These are phyloP conservation scores for Priceomyces haplophilus DNA, from an alignment of 805 yeast species.

Conservation along the genomic window DNA sequence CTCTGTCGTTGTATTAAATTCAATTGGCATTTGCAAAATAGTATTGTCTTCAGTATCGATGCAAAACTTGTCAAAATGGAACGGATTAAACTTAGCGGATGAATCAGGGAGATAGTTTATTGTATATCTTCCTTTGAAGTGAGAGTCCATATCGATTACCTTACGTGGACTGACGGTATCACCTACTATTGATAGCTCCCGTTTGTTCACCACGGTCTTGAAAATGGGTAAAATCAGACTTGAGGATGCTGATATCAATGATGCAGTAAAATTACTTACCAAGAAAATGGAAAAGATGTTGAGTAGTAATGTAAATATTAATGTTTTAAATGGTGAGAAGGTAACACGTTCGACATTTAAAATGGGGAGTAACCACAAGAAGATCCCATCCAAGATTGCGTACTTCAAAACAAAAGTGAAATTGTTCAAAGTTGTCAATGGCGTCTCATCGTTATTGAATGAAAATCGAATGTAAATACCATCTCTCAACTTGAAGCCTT, in stretches of 20 bases:
- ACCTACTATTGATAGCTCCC: constrained; percentile 53
- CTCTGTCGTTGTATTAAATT: constrained; percentile 74
- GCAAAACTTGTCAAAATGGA: constrained; percentile 59
- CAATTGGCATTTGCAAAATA: constrained; percentile 55
- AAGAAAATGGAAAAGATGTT: constrained; percentile 52
- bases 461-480: constrained; percentile 48
- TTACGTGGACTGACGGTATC: constrained; percentile 37
- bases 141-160: constrained; percentile 49
- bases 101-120: constrained; percentile 90
- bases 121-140: constrained; percentile 82
- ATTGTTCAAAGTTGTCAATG: constrained; percentile 43
- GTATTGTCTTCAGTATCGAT: constrained; percentile 38
- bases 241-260: constrained; percentile 32
- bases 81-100: constrained; percentile 79
- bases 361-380: constrained; percentile 67
- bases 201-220: constrained; percentile 39
- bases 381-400: constrained; percentile 66
- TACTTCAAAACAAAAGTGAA: constrained; percentile 68
- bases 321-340: constrained; percentile 56
- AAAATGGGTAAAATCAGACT: constrained; percentile 38
- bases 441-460: constrained; percentile 32
- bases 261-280: constrained; percentile 49
- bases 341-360: constrained; percentile 73
- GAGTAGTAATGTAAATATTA: constrained; percentile 45
- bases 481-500: constrained; percentile 82